Base-by-base conservation (phyloP, 1,284 basidiomycete genomes). In the Mycosarcoma mackinlayi region DNA sequence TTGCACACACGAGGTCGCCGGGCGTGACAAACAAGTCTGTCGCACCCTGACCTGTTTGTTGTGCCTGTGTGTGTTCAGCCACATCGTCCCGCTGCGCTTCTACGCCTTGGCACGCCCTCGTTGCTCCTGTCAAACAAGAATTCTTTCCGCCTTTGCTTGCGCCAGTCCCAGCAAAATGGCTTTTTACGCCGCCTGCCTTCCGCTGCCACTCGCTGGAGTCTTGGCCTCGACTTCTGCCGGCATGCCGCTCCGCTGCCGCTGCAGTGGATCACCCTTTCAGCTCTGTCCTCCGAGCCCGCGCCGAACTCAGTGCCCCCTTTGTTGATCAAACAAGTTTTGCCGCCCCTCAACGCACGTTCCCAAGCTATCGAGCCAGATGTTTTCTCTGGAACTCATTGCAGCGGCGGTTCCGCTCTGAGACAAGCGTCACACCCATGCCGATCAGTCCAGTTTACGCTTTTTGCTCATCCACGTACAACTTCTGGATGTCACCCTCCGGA, bases 11-110 rank as follows among this genome's bases (percentile, higher is more conserved):
- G 21, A 25, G 10, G n/a, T 21, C 28, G 18, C 38, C 10, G n/a
- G 13, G 23, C 35, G n/a, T n/a, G n/a, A 38, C 46, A 48, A 48
- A 48, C 35, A 48, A 35, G 35, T 28, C 5, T 48, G 46, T 38
- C 46, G 23, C 46, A 48, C 35, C 5, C 42, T 19, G 21, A 7
- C 25, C 2, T 44, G 42, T 31, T 44, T 30, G 42, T 44, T 44
- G 28, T 34, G 44, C 35, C 25, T 28, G 33, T n/a, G 13, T 27
- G 23, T 18, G 8, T 28, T 48, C 33, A 28, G 40, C 40, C 25
- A 18, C 18, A n/a, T n/a, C 27, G 21, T 19, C 41, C 28, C 25
- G 7, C 27, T 35, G 34, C 18, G 46, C 34, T 28, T 37, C 34
- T n/a, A n/a, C n/a, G n/a, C n/a, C n/a, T n/a, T n/a, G n/a, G n/a